Base-by-base conservation (phyloP, 2,329 filamentous ascomycete species). In the Didymellaceae sp. region DNA sequence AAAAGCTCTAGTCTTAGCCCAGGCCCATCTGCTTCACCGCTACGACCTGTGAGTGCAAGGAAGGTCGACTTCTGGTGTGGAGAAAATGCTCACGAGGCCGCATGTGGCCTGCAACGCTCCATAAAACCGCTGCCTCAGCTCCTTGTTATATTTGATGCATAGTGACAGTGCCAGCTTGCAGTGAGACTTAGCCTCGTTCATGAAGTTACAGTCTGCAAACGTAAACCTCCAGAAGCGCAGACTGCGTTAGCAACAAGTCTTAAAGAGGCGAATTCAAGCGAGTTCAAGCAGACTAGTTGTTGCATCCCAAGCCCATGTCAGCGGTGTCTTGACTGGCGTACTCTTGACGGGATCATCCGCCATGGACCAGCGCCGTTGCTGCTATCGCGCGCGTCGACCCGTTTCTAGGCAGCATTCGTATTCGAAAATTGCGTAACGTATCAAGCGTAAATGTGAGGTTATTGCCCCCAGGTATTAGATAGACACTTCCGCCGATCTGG, bases 291-390 rank as follows among this genome's bases (percentile, higher is more conserved):
- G 32, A 44, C 47, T 34, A 45, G 41, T 38, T 42, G 35, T 37
- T 46, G 44, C 38, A 57, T 68, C 61, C 67, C 67, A 63, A 63
- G 53, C 55, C 69, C 68, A 65, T 70, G 67, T 68, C 65, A 59
- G 53, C 62, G 69, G 68, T 57, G 61, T 59, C 46, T 43, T 55
- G 49, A 54, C 53, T 57, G 54, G 55, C 57, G 53, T 39, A 59
- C 41, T 51, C 53, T 55, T 58, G 58, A 57, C 59, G 58, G 61
- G 44, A 59, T 39, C 52, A 53, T 43, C 59, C 57, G 58, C 45
- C 41, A 14, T 47, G 45, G 54, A 39, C 48, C 32, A 43, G 34
- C 43, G 37, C 48, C 48, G 42, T 52, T 43, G n/a, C 25, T 46
- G 11, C 38, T 16, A 21, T 45, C 42, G 35, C 42, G 48, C 26